Percentiles rank a stretch among this genome's conserved stretches.
Evolutionary conservation across 371 early-diverging fungal species (phyloP).

Genomic region (Circinella minor): DNA sequence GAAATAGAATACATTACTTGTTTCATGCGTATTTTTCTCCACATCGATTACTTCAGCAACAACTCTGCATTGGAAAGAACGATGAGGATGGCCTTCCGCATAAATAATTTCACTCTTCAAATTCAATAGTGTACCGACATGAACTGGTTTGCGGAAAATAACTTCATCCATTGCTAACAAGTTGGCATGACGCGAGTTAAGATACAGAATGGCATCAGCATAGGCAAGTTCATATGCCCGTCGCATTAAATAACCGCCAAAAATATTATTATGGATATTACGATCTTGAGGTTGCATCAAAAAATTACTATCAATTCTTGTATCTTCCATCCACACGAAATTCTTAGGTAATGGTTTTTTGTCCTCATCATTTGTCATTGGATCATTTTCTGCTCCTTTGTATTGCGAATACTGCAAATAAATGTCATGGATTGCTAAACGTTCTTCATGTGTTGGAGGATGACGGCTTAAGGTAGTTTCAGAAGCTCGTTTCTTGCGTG

Average conservation of each 20-base stretch:
- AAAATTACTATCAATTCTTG: slow-evolving; percentile 71
- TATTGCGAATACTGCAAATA: slow-evolving; percentile 64
- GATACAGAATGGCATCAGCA: slow-evolving; percentile 71
- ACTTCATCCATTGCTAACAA: slow-evolving; percentile 89
- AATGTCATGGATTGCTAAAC: slow-evolving; percentile 79
- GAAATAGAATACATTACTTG: slow-evolving; percentile 87
- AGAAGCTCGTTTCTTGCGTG: slow-evolving; percentile 62
- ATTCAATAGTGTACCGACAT: slow-evolving; percentile 82
- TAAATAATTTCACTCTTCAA: slow-evolving; percentile 78
- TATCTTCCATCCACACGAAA: slow-evolving; percentile 83
- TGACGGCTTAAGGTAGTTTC: slow-evolving; percentile 63
- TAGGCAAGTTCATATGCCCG: slow-evolving; percentile 84
- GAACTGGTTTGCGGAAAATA: slow-evolving; percentile 87
- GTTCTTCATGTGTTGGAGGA: slow-evolving; percentile 88
- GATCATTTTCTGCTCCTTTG: slow-evolving; percentile 11
- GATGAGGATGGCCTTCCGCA: slow-evolving; percentile 52
- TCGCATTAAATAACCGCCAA: slow-evolving; percentile 87
- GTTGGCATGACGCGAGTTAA: slow-evolving; percentile 43
- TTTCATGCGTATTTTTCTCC: slow-evolving; percentile 52
- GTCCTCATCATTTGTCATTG: slow-evolving; percentile 15
- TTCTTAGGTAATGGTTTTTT: slow-evolving; percentile 31
- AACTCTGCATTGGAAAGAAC: slow-evolving; percentile 77
- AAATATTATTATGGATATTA: slow-evolving; percentile 92
- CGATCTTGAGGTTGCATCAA: slow-evolving; percentile 86
- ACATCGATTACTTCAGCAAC: slow-evolving; percentile 83